Evolutionary conservation across 177 flowering plant species (phyloP).

Genomic region (Tripterygium wilfordii): DNA sequence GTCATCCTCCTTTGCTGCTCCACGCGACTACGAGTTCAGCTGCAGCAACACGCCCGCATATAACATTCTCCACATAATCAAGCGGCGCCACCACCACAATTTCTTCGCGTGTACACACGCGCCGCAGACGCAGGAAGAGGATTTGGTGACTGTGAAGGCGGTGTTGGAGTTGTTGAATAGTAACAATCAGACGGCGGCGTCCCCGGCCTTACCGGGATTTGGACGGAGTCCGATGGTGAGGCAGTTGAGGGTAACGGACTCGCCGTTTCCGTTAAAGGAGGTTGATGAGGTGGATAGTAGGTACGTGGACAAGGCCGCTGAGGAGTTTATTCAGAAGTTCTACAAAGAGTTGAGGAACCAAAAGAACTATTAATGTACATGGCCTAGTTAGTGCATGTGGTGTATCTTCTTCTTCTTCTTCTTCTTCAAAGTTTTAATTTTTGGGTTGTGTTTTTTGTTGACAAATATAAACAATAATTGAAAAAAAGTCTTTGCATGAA

Average conservation of each 20-base stretch:
- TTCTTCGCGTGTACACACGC: conserved; percentile 31
- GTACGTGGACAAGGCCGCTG: conserved; percentile 67
- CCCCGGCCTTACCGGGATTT: conserved; percentile 42
- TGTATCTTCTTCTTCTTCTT: background rate
- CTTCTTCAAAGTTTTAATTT: background rate
- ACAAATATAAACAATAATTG: background rate
- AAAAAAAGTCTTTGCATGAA: no score
- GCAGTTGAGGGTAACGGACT: conserved; percentile 81
- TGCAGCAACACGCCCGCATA: conserved; percentile 41
- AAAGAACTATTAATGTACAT: conserved; percentile 1
- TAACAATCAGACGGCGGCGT: conserved; percentile 15
- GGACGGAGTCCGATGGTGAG: conserved; percentile 53
- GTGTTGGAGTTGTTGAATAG: conserved; percentile 35
- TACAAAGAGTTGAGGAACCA: conserved; percentile 57
- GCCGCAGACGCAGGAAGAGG: conserved; percentile 25
- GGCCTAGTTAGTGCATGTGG: background rate
- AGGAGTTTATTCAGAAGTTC: conserved; percentile 63
- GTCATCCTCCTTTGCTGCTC: conserved; percentile 8
- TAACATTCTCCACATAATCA: conserved; percentile 19
- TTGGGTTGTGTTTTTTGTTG: background rate
- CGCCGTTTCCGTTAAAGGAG: conserved; percentile 59
- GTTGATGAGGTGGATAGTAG: conserved; percentile 33
- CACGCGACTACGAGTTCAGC: conserved; percentile 48
- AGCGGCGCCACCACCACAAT: conserved; percentile 13
- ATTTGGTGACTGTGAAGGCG: conserved; percentile 12